Conservation (phyloP, 1,139 yeast species). For the Taphrina deformans region DNA sequence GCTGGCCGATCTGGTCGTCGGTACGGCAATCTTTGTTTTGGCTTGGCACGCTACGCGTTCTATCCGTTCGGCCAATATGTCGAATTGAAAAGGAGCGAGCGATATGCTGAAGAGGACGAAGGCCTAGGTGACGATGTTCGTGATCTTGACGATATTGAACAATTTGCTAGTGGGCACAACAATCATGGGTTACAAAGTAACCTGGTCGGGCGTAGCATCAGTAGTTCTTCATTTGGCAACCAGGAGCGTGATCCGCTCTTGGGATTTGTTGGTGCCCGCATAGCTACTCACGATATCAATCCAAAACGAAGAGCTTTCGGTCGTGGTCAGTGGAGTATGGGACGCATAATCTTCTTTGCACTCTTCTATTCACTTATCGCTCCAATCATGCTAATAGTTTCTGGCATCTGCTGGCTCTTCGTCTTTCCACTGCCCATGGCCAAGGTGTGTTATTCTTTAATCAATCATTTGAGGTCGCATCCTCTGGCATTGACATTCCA, state of each 20-base stretch:
- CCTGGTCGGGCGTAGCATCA: not conserved
- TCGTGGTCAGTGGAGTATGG: slow-evolving; percentile 87
- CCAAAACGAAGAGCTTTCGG: slow-evolving; percentile 67
- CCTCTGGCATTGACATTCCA: slow-evolving; percentile 80
- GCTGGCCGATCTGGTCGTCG: slow-evolving; percentile 50
- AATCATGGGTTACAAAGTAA: not conserved
- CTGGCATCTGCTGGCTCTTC: slow-evolving; percentile 70
- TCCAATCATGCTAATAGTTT: slow-evolving; percentile 62
- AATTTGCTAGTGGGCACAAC: not conserved
- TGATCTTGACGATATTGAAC: slow-evolving; percentile 45
- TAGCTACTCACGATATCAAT: slow-evolving; percentile 27
- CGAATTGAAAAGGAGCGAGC: slow-evolving; percentile 71
- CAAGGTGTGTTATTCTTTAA: slow-evolving; percentile 64
- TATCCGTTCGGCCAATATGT: slow-evolving; percentile 91
- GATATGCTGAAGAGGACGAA: slow-evolving; percentile 81
- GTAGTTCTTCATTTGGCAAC: slow-evolving; percentile 3
- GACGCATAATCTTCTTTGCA: slow-evolving; percentile 75
- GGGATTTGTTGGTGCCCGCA: slow-evolving; percentile 25
- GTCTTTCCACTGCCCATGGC: slow-evolving; percentile 95
- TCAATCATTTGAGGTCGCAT: slow-evolving; percentile 81
- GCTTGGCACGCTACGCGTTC: slow-evolving; percentile 68
- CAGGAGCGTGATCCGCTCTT: slow-evolving; percentile 20
- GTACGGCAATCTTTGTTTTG: slow-evolving; percentile 63
- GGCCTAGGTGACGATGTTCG: slow-evolving; percentile 81
- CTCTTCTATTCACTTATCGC: slow-evolving; percentile 68